Percentiles rank a stretch among this genome's conserved stretches.
These are phyloP conservation scores for Gelatoporia subvermispora DNA, from an alignment of 768 basidiomycete genomes.

Conservation along the genomic window DNA sequence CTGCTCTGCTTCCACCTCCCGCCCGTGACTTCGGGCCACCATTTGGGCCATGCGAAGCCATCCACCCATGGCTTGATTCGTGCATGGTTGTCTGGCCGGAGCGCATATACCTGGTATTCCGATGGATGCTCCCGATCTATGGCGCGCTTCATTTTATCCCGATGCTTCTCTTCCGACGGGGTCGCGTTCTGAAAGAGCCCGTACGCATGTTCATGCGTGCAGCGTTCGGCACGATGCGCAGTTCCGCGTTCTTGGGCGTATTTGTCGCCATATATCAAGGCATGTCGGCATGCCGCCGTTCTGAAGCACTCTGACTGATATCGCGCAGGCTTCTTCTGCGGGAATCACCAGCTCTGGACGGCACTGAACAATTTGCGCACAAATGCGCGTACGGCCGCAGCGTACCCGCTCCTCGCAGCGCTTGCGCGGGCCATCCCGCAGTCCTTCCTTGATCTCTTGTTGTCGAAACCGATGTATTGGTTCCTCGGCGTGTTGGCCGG, in stretches of 20 bases:
- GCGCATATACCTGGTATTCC: slow-evolving; percentile 76
- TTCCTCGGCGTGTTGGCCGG: slow-evolving; percentile 70
- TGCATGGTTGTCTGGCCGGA: slow-evolving; percentile 58
- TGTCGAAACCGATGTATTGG: slow-evolving; percentile 71
- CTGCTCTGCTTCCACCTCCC: slow-evolving; percentile 27
- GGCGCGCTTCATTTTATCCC: slow-evolving; percentile 89
- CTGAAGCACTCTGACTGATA: background rate
- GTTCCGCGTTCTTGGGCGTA: slow-evolving; percentile 80
- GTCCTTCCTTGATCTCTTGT: slow-evolving; percentile 50
- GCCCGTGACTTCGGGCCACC: slow-evolving; percentile 37
- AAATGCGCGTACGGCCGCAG: slow-evolving; percentile 15
- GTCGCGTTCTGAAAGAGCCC: slow-evolving; percentile 62
- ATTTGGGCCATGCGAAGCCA: slow-evolving; percentile 62
- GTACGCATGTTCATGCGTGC: slow-evolving; percentile 59
- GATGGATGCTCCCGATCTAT: slow-evolving; percentile 82
- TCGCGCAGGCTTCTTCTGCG: slow-evolving; percentile 54
- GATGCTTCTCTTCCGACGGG: slow-evolving; percentile 74
- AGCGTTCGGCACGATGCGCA: slow-evolving; percentile 68
- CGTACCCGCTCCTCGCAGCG: slow-evolving; percentile 31
- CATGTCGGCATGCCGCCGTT: slow-evolving; percentile 27
- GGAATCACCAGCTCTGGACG: slow-evolving; percentile 55
- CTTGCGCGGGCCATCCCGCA: slow-evolving; percentile 17
- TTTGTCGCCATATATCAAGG: slow-evolving; percentile 83
- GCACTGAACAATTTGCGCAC: slow-evolving; percentile 31
- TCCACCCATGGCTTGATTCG: slow-evolving; percentile 69